Percentiles rank a stretch among this genome's conserved stretches.
Conservation (phyloP, 139 green algal species). For the Asterochloris sp. region DNA sequence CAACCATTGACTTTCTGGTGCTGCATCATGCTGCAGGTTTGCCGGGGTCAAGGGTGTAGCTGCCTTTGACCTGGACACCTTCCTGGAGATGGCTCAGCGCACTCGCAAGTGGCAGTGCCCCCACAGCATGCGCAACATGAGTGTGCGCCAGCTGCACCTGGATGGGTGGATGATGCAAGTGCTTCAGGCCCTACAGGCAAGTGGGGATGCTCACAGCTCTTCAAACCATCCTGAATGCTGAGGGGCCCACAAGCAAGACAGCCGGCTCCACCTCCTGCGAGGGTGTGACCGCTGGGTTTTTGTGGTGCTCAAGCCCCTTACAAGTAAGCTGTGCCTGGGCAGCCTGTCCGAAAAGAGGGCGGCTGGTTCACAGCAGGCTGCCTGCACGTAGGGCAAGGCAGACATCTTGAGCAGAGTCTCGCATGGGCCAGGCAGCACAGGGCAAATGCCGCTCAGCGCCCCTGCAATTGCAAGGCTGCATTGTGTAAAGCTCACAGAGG, state of each 20-base stretch:
- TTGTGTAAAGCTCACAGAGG: no score
- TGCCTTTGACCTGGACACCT: conserved; percentile 81
- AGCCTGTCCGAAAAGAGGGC: no score
- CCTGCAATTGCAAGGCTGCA: no score
- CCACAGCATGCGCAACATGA: conserved; percentile 51
- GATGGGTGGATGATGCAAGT: conserved; percentile 50
- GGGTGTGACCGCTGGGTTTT: no score
- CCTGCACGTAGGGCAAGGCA: no score
- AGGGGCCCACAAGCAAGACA: neutral
- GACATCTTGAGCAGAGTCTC: no score
- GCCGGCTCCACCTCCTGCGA: no score
- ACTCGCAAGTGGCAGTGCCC: conserved; percentile 89
- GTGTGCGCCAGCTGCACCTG: conserved; percentile 59
- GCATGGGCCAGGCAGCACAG: no score
- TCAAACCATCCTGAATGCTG: neutral
- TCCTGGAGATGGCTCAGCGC: conserved; percentile 62
- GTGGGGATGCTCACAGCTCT: neutral
- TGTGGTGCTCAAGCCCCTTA: no score
- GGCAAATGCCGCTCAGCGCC: no score
- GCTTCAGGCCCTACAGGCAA: neutral
- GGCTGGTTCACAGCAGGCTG: no score
- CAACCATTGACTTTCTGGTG: neutral
- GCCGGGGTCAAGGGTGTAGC: conserved; percentile 36
- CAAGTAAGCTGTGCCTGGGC: no score
- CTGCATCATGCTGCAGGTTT: conserved; percentile 24